phyloP scores from a whole-genome alignment of 2,329 filamentous ascomycete genomes.

The Aspergillus brunneoviolaceus region DNA sequence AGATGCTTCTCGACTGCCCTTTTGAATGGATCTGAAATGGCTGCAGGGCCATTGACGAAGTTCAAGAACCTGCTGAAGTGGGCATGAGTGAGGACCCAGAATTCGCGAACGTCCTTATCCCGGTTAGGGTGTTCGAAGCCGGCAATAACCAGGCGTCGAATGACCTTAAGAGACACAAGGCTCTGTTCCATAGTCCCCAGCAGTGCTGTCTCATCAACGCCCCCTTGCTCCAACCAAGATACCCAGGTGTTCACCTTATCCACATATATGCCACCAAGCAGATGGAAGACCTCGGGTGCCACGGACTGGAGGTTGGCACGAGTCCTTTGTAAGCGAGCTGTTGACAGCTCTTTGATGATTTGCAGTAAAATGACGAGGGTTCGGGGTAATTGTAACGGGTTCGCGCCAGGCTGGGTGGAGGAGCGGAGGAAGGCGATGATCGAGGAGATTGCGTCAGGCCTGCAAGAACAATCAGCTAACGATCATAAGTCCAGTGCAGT shows the following conservation, averaged over 20 bases:
- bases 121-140: conserved; percentile 83
- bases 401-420: conserved; percentile 52
- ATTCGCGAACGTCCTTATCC: conserved; percentile 70
- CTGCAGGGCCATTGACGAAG: conserved; percentile 59
- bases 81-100: conserved; percentile 76
- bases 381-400: conserved; percentile 67
- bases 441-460: conserved; percentile 50
- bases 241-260: conserved; percentile 71
- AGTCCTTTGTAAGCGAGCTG: conserved; percentile 71
- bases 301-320: conserved; percentile 74
- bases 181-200: conserved; percentile 72
- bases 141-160: conserved; percentile 74
- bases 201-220: conserved; percentile 59
- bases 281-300: conserved; percentile 78
- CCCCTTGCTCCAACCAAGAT: conserved; percentile 57
- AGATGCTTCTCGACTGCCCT: conserved; percentile 78
- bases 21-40: conserved; percentile 54
- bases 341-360: conserved; percentile 86
- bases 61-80: conserved; percentile 76
- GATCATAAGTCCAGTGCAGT: neutral
- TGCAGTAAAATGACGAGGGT: conserved; percentile 76
- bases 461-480: conserved; percentile 19
- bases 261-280: conserved; percentile 76
- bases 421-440: conserved; percentile 65
- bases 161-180: conserved; percentile 72